Evolutionary conservation across 2,329 filamentous ascomycete genomes (phyloP), one percentile per base, ranked within the genome.

Genomic region (Zymoseptoria ardabiliae): DNA sequence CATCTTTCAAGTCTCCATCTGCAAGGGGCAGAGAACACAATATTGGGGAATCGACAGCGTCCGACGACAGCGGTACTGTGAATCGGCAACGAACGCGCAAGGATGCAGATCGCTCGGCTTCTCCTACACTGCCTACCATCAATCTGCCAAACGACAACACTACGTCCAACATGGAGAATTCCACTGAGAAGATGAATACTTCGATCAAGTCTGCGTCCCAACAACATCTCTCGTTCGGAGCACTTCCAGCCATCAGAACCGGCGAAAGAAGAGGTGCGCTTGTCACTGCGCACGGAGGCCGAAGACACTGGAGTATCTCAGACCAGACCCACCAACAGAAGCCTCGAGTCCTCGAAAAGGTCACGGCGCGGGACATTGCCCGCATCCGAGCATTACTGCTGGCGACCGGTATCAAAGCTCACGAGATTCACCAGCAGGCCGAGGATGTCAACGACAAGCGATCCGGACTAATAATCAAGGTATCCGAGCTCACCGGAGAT

Each of bases 401-500:
- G 21, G 89, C 87, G 63, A 90, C 91, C 0, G 92, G 91, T n/a
- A 86, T 97, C 69, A 96, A 95, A 75, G 92, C 93, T 0, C 86
- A 86, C 68, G 90, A 94, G 69, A 89, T 97, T 57, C 80, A 81
- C 25, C 82, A 85, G 3, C 83, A 87, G 53, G 85, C 88, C 3
- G 75, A 86, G 51, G 78, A 79, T 41, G 63, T 71, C 0, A 72
- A 72, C 13, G 61, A 68, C 52, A 55, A 71, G 21, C 65, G 71
- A 2, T 65, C 73, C 0, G 56, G 62, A 3, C 76, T 76, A 51
- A 73, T 78, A 41, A 71, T 53, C 9, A 68, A 71, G 9, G 76
- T 75, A 2, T 74, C 66, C 17, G 60, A 63, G 11, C 63, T 61
- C 4, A 62, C 86, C 2, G 71, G 71, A 25, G 64, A 69, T 45